These are phyloP conservation scores for Trypanosoma mega DNA, from an alignment of 208 protist species.

Conservation along the genomic window DNA sequence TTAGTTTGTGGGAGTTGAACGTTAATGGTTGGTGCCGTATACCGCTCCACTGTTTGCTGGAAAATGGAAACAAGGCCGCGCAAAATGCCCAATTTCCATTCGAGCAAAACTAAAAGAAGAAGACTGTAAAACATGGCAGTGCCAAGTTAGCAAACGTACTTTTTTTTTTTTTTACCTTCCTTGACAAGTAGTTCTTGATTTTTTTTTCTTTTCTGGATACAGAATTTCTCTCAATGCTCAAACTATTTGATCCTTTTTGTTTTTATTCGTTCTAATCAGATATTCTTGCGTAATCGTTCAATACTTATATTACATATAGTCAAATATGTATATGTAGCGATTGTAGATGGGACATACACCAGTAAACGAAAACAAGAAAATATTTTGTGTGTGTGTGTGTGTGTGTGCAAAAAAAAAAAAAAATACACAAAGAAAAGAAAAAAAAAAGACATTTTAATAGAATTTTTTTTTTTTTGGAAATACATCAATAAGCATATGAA, in stretches of 20 bases:
- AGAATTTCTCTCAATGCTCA: no score
- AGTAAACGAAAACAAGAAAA: no score
- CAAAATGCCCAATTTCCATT: slow-evolving; percentile 61
- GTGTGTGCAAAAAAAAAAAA: slow-evolving; percentile 1
- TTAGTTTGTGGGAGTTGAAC: slow-evolving; percentile 60
- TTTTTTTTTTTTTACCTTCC: slow-evolving; percentile 5
- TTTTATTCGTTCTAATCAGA: no score
- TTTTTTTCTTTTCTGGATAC: slow-evolving; percentile 3
- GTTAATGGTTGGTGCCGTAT: slow-evolving; percentile 71
- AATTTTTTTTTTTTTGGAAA: no score
- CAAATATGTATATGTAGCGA: no score
- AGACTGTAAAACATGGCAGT: slow-evolving; percentile 25
- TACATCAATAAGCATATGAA: not conserved
- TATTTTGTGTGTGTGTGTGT: no score
- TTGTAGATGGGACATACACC: no score
- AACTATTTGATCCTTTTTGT: no score
- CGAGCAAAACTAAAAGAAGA: slow-evolving; percentile 46
- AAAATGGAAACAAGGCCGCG: slow-evolving; percentile 38
- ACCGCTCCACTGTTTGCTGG: slow-evolving; percentile 69
- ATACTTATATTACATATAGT: no score
- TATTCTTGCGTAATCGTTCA: no score
- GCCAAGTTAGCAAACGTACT: slow-evolving; percentile 32
- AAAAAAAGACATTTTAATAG: slow-evolving; percentile 1
- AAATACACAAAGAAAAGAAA: not conserved
- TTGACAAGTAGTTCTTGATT: not conserved